These are phyloP conservation scores for Raffaelea deltoideospora DNA, from an alignment of 2,329 filamentous ascomycete species.

Conservation along the genomic window DNA sequence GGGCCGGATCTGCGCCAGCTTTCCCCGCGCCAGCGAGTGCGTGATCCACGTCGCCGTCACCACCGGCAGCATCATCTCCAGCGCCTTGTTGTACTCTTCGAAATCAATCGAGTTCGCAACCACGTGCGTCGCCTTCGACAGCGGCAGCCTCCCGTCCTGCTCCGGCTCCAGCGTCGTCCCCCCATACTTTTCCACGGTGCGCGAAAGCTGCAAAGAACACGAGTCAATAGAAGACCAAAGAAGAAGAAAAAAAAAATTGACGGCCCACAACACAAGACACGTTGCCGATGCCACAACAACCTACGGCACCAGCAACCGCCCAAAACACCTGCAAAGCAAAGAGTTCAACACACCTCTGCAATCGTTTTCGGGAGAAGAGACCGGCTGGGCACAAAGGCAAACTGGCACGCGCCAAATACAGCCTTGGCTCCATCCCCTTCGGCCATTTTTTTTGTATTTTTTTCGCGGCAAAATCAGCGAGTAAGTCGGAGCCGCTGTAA, in stretches of 20 bases:
- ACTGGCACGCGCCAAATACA: slow-evolving; percentile 26
- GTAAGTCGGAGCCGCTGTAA: too few species aligned
- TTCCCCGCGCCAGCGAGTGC: slow-evolving; percentile 51
- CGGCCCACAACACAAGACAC: too few species aligned
- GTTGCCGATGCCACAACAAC: too few species aligned
- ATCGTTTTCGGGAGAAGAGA: slow-evolving; percentile 24
- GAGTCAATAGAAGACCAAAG: background rate
- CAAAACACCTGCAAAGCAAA: background rate
- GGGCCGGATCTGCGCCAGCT: slow-evolving; percentile 62
- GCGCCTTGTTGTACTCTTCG: slow-evolving; percentile 62
- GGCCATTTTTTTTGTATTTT: slow-evolving; percentile 13
- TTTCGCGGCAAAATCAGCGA: too few species aligned
- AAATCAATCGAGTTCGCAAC: slow-evolving; percentile 74
- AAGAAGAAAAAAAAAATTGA: background rate
- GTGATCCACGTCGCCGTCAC: slow-evolving; percentile 72
- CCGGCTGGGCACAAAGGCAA: slow-evolving; percentile 30
- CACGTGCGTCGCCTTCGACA: slow-evolving; percentile 38
- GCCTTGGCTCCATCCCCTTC: slow-evolving; percentile 15
- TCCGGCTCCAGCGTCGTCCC: slow-evolving; percentile 31
- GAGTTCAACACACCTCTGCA: slow-evolving; percentile 20
- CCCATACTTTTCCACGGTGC: slow-evolving; percentile 31
- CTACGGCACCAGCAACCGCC: background rate
- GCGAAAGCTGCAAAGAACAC: slow-evolving; percentile 21
- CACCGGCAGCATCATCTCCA: slow-evolving; percentile 67
- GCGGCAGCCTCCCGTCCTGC: slow-evolving; percentile 31